phyloP scores from a whole-genome alignment of 164 flowering plant genomes.

The Tetrastigma voinierianum region DNA sequence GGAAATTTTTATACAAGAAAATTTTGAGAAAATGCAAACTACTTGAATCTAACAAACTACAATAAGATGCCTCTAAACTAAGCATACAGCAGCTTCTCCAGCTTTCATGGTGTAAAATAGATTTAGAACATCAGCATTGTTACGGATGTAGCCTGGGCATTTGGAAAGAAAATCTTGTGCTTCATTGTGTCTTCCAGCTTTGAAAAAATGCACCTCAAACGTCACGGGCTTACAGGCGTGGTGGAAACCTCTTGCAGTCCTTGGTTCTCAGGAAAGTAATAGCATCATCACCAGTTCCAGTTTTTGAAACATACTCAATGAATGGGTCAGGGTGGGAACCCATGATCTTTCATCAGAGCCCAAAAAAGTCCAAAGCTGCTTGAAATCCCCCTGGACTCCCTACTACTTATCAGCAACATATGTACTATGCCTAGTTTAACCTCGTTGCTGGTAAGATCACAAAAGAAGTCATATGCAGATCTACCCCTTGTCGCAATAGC shows the following conservation, averaged over 20 bases:
- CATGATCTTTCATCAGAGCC: slow-evolving; percentile 63
- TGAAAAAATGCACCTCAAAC: slow-evolving; percentile 64
- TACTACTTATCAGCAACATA: slow-evolving; percentile 50
- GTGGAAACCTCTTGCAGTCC: slow-evolving; percentile 59
- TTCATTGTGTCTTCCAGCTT: slow-evolving; percentile 51
- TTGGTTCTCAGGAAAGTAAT: slow-evolving; percentile 46
- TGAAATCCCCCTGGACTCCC: slow-evolving; percentile 46
- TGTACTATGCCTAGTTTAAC: slow-evolving; percentile 51
- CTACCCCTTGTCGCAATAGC: slow-evolving; percentile 44
- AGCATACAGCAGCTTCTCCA: slow-evolving; percentile 26
- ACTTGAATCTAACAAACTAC: slow-evolving; percentile 12
- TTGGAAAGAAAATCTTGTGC: slow-evolving; percentile 68
- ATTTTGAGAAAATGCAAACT: slow-evolving; percentile 5
- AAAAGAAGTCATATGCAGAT: slow-evolving; percentile 49
- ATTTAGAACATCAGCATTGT: slow-evolving; percentile 74
- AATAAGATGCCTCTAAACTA: slow-evolving; percentile 24
- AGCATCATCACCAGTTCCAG: slow-evolving; percentile 69
- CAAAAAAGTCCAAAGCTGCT: slow-evolving; percentile 55
- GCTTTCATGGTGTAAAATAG: slow-evolving; percentile 51
- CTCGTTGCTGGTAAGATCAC: slow-evolving; percentile 34
- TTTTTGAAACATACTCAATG: slow-evolving; percentile 46
- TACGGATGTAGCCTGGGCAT: slow-evolving; percentile 58
- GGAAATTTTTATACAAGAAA: slow-evolving; percentile 10
- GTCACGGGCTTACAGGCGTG: slow-evolving; percentile 41
- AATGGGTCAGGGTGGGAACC: slow-evolving; percentile 77